These are phyloP conservation scores for Exophiala oligosperma DNA, from an alignment of 2,329 filamentous ascomycete genomes.

Conservation along the genomic window DNA sequence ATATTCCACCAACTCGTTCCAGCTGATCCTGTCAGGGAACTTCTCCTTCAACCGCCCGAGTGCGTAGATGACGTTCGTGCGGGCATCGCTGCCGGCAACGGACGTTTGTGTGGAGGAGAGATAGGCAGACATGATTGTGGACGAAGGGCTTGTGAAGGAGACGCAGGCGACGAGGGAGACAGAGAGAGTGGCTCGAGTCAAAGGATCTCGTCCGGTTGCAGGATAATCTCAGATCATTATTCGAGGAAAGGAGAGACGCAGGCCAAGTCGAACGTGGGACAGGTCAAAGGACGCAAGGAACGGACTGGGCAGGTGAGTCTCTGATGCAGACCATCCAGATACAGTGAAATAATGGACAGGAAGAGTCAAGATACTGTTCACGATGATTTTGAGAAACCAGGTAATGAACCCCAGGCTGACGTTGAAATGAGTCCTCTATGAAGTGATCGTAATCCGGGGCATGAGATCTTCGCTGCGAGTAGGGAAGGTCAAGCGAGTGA, in stretches of 20 bases:
- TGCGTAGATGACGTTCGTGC: conserved; percentile 85
- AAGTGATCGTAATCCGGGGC: too few species aligned
- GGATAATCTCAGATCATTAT: conserved; percentile 8
- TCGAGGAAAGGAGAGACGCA: not conserved
- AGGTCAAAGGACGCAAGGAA: not conserved
- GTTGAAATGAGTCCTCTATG: too few species aligned
- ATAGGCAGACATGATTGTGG: conserved; percentile 4
- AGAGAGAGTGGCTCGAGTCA: conserved; percentile 13
- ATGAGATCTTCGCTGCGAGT: too few species aligned
- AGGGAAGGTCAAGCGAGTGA: conserved; percentile 1
- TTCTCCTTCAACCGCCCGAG: conserved; percentile 78
- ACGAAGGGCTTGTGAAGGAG: not conserved
- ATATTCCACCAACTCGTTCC: conserved; percentile 48
- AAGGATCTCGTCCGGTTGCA: conserved; percentile 22
- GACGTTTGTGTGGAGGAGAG: conserved; percentile 71
- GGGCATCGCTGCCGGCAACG: conserved; percentile 74
- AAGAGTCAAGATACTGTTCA: not conserved
- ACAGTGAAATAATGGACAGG: not conserved
- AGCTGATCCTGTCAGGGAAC: conserved; percentile 76
- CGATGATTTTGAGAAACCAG: too few species aligned
- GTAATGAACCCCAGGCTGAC: too few species aligned
- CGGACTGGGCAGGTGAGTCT: not conserved
- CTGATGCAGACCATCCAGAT: not conserved
- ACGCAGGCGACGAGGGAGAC: not conserved
- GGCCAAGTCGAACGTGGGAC: not conserved